Conservation (phyloP, 2,329 filamentous ascomycete genomes). For the Aspergillus cejpii region DNA sequence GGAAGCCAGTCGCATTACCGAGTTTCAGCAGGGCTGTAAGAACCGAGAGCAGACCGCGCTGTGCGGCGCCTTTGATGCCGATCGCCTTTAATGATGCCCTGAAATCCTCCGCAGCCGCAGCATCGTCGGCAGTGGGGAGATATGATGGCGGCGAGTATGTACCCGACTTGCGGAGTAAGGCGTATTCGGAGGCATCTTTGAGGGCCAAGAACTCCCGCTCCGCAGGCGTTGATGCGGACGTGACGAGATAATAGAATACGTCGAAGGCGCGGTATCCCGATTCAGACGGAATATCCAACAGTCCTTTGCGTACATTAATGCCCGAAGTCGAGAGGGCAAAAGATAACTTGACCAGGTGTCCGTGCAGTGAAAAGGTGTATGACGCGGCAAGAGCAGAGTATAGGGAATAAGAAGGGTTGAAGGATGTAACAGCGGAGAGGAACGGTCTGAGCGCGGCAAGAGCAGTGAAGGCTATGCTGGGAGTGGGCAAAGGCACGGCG, state of each 20-base stretch:
- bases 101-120: conserved; percentile 88
- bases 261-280: conserved; percentile 87
- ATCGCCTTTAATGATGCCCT: conserved; percentile 79
- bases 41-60: conserved; percentile 76
- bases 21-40: conserved; percentile 84
- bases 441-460: conserved; percentile 80
- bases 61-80: conserved; percentile 79
- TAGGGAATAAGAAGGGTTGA: conserved; percentile 75
- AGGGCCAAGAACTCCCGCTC: conserved; percentile 85
- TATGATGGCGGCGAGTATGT: conserved; percentile 84
- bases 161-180: conserved; percentile 70
- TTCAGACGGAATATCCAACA: conserved; percentile 73
- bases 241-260: conserved; percentile 94
- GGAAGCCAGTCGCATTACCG: conserved; percentile 80
- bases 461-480: conserved; percentile 67
- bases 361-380: conserved; percentile 72
- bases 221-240: conserved; percentile 78
- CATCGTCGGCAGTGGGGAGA: conserved; percentile 85
- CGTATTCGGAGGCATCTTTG: conserved; percentile 68
- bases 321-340: conserved; percentile 79
- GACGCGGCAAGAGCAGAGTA: conserved; percentile 75
- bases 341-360: conserved; percentile 67
- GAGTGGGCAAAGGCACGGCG: conserved; percentile 71
- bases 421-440: conserved; percentile 75
- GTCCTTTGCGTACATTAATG: conserved; percentile 72